These are phyloP conservation scores for Hypericum androsaemum DNA, from an alignment of 345 rosid genomes.

Conservation along the genomic window DNA sequence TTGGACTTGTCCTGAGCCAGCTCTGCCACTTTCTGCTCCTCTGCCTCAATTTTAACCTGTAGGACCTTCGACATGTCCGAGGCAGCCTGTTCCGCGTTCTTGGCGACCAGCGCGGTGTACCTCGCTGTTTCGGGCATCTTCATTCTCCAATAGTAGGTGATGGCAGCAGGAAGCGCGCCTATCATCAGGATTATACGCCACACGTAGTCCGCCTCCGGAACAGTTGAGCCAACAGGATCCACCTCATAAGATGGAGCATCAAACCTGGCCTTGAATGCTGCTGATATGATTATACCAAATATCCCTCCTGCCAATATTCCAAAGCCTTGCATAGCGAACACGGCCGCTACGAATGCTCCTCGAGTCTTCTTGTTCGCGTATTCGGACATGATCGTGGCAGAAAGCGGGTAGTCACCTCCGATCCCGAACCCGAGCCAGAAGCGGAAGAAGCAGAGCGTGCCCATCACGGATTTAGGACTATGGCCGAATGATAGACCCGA, in stretches of 20 bases:
- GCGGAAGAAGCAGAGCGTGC: conserved; percentile 9
- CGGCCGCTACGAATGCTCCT: conserved; percentile 6
- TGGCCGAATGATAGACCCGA: conserved; percentile 7
- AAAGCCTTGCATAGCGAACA: conserved; percentile 6
- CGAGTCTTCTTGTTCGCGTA: conserved; percentile 13
- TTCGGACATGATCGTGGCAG: conserved; percentile 6
- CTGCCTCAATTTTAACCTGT: neutral
- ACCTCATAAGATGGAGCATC: conserved; percentile 4
- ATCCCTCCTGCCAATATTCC: conserved; percentile 8
- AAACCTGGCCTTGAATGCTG: neutral
- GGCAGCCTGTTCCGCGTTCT: neutral
- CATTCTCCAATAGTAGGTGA: neutral
- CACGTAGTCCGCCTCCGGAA: conserved; percentile 7
- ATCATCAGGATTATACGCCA: conserved; percentile 2
- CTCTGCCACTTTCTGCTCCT: neutral
- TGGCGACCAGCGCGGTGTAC: neutral
- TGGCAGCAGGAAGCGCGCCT: neutral
- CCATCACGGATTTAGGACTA: conserved; percentile 5
- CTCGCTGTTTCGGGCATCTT: conserved; percentile 1
- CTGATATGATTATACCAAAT: neutral
- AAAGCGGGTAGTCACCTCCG: conserved; percentile 7
- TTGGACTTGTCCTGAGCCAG: neutral
- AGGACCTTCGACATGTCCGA: conserved; percentile 1
- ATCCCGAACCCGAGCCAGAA: conserved; percentile 8
- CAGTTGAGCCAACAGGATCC: neutral